Evolutionary conservation across 495 filamentous ascomycete species (phyloP), one percentile per base, ranked within the genome.

Genomic region (Xylaria sp.): DNA sequence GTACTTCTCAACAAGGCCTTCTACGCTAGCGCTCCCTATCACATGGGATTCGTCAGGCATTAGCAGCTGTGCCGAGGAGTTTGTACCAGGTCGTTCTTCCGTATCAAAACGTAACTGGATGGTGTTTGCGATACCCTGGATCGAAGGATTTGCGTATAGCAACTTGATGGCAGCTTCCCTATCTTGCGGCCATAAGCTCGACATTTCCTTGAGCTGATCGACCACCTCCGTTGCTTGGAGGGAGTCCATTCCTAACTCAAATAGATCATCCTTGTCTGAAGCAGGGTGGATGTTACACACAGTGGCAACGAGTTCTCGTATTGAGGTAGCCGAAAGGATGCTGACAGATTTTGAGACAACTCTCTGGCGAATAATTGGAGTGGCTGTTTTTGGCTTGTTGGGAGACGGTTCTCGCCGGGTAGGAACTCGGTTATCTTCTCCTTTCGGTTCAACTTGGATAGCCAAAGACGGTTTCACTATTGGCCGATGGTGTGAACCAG

Each of bases 121-220:
- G 26, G 26, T 14, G 6, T 31, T 15, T 17, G 12, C 31, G 12
- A 55, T 55, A 55, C 52, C 52, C 52, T 55, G 24, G 7, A 55
- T 55, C 26, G 52, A 55, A 55, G 52, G 52, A 55, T 55, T 55
- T 14, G 24, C 52, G 52, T 55, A 55, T 31, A 55, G 26, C 52
- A 55, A 55, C 24, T 55, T 31, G 26, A 55, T 55, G 17, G 24
- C 52, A 55, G 52, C 26, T 29, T 55, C 52, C 24, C 26, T 24
- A 31, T 55, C 52, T 31, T 31, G 52, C 14, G 52, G 52, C 52
- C 52, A 55, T 55, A 14, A 55, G 26, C 3, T 31, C 26, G 26
- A 55, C 14, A 31, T 31, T 5, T 31, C 52, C 14, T 55, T 55
- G 52, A 55, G 52, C 17, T 55, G 24, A 29, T 55, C 52, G 11